A percentile compares a stretch with the other conserved stretches of the same genome.
These are phyloP conservation scores for Candida qinlingensis DNA, from an alignment of 805 yeast genomes.

Conservation along the genomic window DNA sequence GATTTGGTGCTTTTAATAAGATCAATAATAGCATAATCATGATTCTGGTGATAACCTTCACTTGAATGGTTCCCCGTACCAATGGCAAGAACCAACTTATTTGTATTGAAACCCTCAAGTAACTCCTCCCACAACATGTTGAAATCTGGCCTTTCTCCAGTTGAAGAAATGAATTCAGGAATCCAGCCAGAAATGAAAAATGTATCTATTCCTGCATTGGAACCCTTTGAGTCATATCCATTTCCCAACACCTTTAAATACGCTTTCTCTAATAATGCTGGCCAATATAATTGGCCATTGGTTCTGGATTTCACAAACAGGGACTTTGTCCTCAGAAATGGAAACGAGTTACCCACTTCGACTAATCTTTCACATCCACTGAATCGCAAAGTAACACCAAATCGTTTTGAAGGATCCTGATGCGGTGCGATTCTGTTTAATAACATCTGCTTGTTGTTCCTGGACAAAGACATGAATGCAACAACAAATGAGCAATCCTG, in stretches of 20 bases:
- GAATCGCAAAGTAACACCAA: constrained; percentile 38
- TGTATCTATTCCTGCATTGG: constrained; percentile 70
- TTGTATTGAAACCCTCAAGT: constrained; percentile 25
- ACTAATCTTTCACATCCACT: constrained; percentile 51
- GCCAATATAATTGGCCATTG: constrained; percentile 39
- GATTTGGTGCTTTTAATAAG: constrained; percentile 21
- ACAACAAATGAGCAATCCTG: constrained; percentile 77
- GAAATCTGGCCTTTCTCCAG: constrained; percentile 30
- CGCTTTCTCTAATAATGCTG: constrained; percentile 75
- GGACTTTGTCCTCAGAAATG: constrained; percentile 25
- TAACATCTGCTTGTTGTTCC: constrained; percentile 13
- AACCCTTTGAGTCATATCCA: constrained; percentile 64
- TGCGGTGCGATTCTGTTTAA: constrained; percentile 14
- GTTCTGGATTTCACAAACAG: constrained; percentile 16
- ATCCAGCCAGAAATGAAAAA: constrained; percentile 64
- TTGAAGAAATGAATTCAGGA: constrained; percentile 47
- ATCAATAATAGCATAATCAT: constrained; percentile 64
- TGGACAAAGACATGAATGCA: constrained; percentile 48
- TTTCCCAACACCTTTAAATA: constrained; percentile 47
- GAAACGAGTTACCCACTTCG: constrained; percentile 41
- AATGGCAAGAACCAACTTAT: constrained; percentile 47
- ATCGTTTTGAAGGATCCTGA: constrained; percentile 24
- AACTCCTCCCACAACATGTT: constrained; percentile 32
- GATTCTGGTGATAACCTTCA: constrained; percentile 43
- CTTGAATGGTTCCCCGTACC: constrained; percentile 57